Evolutionary conservation across 768 basidiomycete species (phyloP).

Genomic region (Pleurotus ostreatus): DNA sequence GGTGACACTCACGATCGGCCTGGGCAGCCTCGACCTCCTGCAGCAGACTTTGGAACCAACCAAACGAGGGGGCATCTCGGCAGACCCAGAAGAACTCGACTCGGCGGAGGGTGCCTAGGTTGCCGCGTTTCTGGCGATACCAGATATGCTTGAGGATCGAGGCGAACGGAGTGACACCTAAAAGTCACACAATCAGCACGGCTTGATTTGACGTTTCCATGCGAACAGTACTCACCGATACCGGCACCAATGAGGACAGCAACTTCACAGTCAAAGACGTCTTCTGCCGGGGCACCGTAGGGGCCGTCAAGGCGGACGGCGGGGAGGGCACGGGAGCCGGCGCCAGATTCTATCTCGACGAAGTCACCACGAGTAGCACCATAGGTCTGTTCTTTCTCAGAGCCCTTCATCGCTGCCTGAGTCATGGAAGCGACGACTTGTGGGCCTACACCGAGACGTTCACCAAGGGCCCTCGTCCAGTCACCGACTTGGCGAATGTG

Average conservation of each 20-base stretch:
- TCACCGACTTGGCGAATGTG: slow-evolving; percentile 95
- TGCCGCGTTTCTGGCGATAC: slow-evolving; percentile 82
- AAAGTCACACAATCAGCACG: slow-evolving; percentile 6
- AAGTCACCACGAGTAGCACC: slow-evolving; percentile 68
- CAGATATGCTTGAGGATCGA: slow-evolving; percentile 95
- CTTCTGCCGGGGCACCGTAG: slow-evolving; percentile 90
- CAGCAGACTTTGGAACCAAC: slow-evolving; percentile 91
- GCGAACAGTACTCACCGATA: slow-evolving; percentile 56
- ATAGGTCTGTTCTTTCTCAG: slow-evolving; percentile 52
- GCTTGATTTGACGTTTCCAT: background rate
- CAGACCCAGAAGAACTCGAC: slow-evolving; percentile 97
- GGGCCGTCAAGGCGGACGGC: slow-evolving; percentile 82
- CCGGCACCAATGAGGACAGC: slow-evolving; percentile 92
- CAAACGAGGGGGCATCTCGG: slow-evolving; percentile 94
- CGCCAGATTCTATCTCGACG: slow-evolving; percentile 65
- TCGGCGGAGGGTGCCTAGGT: slow-evolving; percentile 74
- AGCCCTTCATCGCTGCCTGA: slow-evolving; percentile 70
- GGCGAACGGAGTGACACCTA: slow-evolving; percentile 91
- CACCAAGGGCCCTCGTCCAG: slow-evolving; percentile 79
- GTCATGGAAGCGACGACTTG: slow-evolving; percentile 77
- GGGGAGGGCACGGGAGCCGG: slow-evolving; percentile 54
- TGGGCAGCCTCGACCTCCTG: slow-evolving; percentile 88
- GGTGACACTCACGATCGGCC: slow-evolving; percentile 65
- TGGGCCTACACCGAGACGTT: slow-evolving; percentile 80
- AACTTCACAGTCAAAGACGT: slow-evolving; percentile 81